Conservation (phyloP, 495 filamentous ascomycete genomes). For the Xylaria palmicola region DNA sequence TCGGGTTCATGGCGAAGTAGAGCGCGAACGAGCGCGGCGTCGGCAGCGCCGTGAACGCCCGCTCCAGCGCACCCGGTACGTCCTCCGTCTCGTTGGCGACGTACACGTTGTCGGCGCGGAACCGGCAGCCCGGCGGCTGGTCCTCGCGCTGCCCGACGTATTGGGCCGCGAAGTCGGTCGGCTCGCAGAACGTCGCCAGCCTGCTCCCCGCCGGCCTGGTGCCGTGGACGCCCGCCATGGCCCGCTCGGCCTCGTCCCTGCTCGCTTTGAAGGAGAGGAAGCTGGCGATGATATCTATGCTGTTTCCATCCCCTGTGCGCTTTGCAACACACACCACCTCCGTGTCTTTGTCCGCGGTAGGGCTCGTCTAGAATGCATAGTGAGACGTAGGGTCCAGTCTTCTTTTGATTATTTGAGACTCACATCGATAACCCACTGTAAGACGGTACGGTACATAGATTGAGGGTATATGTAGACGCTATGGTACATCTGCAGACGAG, state of each 20-base stretch:
- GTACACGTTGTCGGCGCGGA: conserved; percentile 52
- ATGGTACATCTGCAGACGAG: conserved; percentile 36
- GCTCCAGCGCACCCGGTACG: conserved; percentile 40
- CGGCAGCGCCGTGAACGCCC: conserved; percentile 46
- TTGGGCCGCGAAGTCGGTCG: conserved; percentile 40
- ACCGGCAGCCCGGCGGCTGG: conserved; percentile 46
- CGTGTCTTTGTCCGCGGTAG: conserved; percentile 38
- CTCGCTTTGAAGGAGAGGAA: conserved; percentile 44
- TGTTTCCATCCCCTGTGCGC: conserved; percentile 25
- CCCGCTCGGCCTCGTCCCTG: conserved; percentile 30
- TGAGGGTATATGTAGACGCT: conserved; percentile 47
- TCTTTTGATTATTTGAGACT: neutral
- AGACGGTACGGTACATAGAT: conserved; percentile 38
- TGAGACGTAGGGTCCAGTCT: neutral
- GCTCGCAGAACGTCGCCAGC: conserved; percentile 32
- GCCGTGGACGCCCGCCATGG: conserved; percentile 37
- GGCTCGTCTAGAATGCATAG: conserved; percentile 21
- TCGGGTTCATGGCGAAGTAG: conserved; percentile 51
- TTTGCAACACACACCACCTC: conserved; percentile 44
- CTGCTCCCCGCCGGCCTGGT: conserved; percentile 33
- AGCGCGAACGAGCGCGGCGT: conserved; percentile 40
- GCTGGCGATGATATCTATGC: conserved; percentile 37
- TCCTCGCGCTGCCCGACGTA: conserved; percentile 40
- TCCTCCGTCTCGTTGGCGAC: conserved; percentile 45
- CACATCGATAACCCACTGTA: conserved; percentile 44